phyloP scores from a whole-genome alignment of 1,284 basidiomycete genomes.

The Ceratobasidium sp. region DNA sequence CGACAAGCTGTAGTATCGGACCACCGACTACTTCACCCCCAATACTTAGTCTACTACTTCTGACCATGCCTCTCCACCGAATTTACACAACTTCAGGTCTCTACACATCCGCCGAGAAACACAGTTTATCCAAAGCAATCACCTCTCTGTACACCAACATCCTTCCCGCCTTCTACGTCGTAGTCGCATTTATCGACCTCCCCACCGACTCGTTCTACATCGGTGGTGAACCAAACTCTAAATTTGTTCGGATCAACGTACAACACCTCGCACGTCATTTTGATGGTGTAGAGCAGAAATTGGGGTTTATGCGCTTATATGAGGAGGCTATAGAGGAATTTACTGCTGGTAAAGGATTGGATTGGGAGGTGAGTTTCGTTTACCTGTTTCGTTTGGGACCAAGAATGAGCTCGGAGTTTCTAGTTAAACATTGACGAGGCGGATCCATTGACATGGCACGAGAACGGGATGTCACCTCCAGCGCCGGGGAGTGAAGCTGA shows the following conservation, averaged over 20 bases:
- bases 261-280: slow-evolving; percentile 31
- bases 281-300: not conserved
- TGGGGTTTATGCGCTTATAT: slow-evolving; percentile 13
- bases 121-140: slow-evolving; percentile 10
- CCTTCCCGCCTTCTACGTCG: slow-evolving; percentile 28
- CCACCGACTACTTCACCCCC: not conserved
- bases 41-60: not conserved
- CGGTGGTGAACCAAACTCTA: slow-evolving; percentile 15
- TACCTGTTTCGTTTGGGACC: not conserved
- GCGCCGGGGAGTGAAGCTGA: slow-evolving; percentile 3
- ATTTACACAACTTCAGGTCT: slow-evolving; percentile 28
- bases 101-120: slow-evolving; percentile 26
- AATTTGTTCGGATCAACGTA: slow-evolving; percentile 28
- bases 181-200: slow-evolving; percentile 30
- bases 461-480: slow-evolving; percentile 32
- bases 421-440: slow-evolving; percentile 37
- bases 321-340: slow-evolving; percentile 17
- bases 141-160: not conserved
- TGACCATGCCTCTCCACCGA: slow-evolving; percentile 32
- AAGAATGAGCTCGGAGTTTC: not conserved
- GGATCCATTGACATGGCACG: slow-evolving; percentile 28
- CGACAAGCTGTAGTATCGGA: too few relatives aligned
- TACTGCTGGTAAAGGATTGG: slow-evolving; percentile 27
- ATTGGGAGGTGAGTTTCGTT: slow-evolving; percentile 32
- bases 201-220: slow-evolving; percentile 24